Conservation (phyloP, 257 asterid species). For the Ophiorrhiza pumila region DNA sequence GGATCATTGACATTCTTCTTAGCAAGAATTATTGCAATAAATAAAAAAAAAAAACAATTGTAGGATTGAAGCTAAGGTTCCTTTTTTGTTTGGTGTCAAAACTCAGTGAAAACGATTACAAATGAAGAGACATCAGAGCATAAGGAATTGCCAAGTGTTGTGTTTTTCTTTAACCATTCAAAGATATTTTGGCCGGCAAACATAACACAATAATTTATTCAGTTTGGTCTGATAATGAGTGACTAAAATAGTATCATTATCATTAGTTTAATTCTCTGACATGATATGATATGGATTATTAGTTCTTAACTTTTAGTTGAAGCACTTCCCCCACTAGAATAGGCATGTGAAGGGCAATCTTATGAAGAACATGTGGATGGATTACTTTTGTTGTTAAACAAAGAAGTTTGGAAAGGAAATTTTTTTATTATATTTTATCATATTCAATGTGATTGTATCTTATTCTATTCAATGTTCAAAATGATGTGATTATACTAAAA, state of each 20-base stretch:
- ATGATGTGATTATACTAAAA: too few relatives aligned
- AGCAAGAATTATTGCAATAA: too few relatives aligned
- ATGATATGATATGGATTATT: too few relatives aligned
- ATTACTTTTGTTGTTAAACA: background rate
- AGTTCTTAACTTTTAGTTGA: constrained; percentile 11
- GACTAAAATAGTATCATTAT: background rate
- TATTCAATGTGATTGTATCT: too few relatives aligned
- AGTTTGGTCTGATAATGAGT: constrained; percentile 2
- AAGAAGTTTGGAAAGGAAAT: too few relatives aligned
- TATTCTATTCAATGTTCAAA: too few relatives aligned
- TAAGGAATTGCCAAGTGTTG: constrained; percentile 12
- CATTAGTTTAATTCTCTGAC: background rate
- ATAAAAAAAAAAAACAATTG: background rate
- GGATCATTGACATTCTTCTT: too few relatives aligned
- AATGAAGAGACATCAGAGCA: too few relatives aligned
- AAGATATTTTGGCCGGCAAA: constrained; percentile 1
- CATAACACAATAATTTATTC: background rate
- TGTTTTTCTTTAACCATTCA: background rate
- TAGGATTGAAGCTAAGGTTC: background rate
- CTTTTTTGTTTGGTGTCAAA: background rate
- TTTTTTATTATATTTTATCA: too few relatives aligned
- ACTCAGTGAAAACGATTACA: constrained; percentile 1
- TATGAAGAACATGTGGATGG: constrained; percentile 12
- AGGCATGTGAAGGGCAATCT: constrained; percentile 11
- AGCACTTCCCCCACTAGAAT: constrained; percentile 5